A percentile compares a stretch with the other conserved stretches of the same genome.
These are phyloP conservation scores for Rhipidocladum racemiflorum DNA, from an alignment of 176 grass and related monocot genomes.

Conservation along the genomic window DNA sequence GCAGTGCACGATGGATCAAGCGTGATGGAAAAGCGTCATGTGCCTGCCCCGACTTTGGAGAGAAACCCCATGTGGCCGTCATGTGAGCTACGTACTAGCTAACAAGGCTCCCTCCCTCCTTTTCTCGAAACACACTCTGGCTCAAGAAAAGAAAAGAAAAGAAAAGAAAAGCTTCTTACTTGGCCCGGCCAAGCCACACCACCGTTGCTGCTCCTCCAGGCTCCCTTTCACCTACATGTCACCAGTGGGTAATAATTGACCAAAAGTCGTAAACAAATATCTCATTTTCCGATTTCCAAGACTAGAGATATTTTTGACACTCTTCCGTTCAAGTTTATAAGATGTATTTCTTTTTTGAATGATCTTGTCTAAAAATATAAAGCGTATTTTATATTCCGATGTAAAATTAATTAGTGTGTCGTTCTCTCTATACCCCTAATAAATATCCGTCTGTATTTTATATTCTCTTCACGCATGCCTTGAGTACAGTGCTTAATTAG, in stretches of 20 bases:
- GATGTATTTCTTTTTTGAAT: too few relatives aligned
- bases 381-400: too few relatives aligned
- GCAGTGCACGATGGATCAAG: neutral
- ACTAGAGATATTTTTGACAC: neutral
- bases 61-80: slow-evolving; percentile 44
- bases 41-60: slow-evolving; percentile 18
- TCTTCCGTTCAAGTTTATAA: too few relatives aligned
- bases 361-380: too few relatives aligned
- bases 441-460: too few relatives aligned
- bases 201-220: neutral
- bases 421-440: too few relatives aligned
- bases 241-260: neutral
- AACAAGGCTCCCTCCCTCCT: neutral
- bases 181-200: neutral
- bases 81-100: slow-evolving; percentile 26
- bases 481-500: too few relatives aligned
- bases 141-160: neutral
- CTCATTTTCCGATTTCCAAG: neutral
- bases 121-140: neutral
- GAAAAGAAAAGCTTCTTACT: too few relatives aligned
- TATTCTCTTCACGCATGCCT: too few relatives aligned
- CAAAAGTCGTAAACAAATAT: neutral
- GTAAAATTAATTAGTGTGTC: too few relatives aligned
- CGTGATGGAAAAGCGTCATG: slow-evolving; percentile 28
- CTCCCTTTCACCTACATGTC: too few relatives aligned